A percentile compares a stretch with the other conserved stretches of the same genome.
Conservation (phyloP, 495 filamentous ascomycete genomes). For the Trichoderma orchidacearum region DNA sequence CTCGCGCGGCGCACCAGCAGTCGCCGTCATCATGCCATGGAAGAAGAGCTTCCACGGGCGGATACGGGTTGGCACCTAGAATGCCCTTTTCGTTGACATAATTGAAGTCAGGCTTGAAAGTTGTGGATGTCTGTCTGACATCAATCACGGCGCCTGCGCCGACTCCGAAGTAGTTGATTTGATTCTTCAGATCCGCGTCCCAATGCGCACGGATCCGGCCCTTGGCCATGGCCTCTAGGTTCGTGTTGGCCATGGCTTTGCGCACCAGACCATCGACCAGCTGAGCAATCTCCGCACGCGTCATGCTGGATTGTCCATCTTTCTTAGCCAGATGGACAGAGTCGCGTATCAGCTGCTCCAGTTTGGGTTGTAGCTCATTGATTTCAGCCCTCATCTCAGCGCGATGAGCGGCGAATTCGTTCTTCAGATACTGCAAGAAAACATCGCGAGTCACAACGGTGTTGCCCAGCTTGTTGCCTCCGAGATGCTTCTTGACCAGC, state of each 20-base stretch:
- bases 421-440: conserved; percentile 11
- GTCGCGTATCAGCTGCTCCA: conserved; percentile 8
- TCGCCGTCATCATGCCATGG: conserved; percentile 49
- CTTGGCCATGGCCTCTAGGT: conserved; percentile 18
- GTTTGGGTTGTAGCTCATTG: conserved; percentile 5
- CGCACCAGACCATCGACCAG: conserved; percentile 18
- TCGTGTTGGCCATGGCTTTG: conserved; percentile 17
- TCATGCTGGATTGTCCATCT: conserved; percentile 6
- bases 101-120: conserved; percentile 8
- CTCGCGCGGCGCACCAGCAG: conserved; percentile 48
- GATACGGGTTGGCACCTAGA: conserved; percentile 7
- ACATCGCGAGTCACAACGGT: conserved; percentile 11
- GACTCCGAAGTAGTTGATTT: conserved; percentile 25
- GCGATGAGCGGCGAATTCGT: conserved; percentile 7
- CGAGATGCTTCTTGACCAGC: conserved; percentile 2
- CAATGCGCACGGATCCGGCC: conserved; percentile 12
- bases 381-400: conserved; percentile 10
- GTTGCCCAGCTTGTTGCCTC: background rate
- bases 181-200: conserved; percentile 16
- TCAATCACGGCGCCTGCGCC: conserved; percentile 23
- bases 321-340: conserved; percentile 1
- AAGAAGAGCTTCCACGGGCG: conserved; percentile 26
- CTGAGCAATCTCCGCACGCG: conserved; percentile 15
- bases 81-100: conserved; percentile 11
- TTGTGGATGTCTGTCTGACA: conserved; percentile 10